These are phyloP conservation scores for Ettlia oleoabundans DNA, from an alignment of 139 green algal genomes.

Conservation along the genomic window DNA sequence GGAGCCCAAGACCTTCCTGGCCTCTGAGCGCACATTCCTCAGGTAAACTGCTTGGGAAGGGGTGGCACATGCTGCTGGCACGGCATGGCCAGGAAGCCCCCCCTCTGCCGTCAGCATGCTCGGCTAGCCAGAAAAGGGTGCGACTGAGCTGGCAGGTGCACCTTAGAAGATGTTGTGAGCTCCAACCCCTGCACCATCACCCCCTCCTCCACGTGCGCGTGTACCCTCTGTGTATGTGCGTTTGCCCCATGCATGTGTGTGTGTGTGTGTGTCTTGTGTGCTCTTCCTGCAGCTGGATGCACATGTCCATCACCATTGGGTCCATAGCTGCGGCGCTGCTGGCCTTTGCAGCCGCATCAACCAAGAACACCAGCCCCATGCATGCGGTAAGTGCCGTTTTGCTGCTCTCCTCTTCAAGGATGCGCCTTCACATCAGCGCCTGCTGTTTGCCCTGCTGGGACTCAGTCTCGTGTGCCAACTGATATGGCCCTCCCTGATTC, in stretches of 20 bases:
- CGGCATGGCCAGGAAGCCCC: not conserved
- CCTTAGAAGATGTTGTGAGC: not conserved
- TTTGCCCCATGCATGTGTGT: not conserved
- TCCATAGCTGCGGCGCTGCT: conserved; percentile 84
- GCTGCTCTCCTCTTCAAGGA: not conserved
- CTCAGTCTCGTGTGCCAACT: too few relatives aligned
- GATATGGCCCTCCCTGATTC: too few relatives aligned
- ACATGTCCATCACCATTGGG: conserved; percentile 92
- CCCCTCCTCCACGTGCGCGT: not conserved
- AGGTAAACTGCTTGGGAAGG: conserved; percentile 6
- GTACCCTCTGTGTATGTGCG: not conserved
- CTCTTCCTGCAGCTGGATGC: conserved; percentile 77
- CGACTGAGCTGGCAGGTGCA: not conserved
- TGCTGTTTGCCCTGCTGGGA: not conserved
- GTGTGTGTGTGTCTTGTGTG: not conserved
- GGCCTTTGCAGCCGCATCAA: conserved; percentile 59
- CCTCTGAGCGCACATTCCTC: conserved; percentile 96
- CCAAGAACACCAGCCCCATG: conserved; percentile 35
- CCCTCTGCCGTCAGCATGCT: not conserved
- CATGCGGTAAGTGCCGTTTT: conserved; percentile 22
- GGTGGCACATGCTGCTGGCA: not conserved
- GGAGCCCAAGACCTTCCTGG: conserved; percentile 95
- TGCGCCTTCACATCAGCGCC: not conserved
- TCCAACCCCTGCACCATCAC: not conserved
- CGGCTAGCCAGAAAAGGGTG: not conserved